A percentile compares a stretch with the other conserved stretches of the same genome.
These are phyloP conservation scores for Peniophora sp. DNA, from an alignment of 1,284 basidiomycete genomes.

Conservation along the genomic window DNA sequence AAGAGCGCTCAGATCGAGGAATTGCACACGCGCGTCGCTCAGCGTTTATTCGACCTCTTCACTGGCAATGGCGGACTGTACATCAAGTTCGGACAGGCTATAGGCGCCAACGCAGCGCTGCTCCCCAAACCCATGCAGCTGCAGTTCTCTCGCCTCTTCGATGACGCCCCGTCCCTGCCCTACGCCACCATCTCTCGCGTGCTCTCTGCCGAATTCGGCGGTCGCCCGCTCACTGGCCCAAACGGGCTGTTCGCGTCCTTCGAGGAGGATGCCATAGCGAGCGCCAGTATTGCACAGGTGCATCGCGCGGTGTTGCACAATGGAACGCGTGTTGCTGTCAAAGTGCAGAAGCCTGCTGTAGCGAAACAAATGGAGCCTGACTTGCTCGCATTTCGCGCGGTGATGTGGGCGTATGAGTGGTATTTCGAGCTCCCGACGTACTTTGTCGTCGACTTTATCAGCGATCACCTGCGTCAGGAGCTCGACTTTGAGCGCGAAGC, in stretches of 20 bases:
- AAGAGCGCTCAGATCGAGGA: slow-evolving; percentile 65
- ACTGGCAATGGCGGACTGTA: slow-evolving; percentile 81
- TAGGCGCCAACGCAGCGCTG: slow-evolving; percentile 78
- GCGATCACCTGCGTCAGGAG: slow-evolving; percentile 73
- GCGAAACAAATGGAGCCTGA: slow-evolving; percentile 82
- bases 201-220: slow-evolving; percentile 60
- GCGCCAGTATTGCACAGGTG: slow-evolving; percentile 86
- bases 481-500: slow-evolving; percentile 77
- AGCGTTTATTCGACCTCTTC: slow-evolving; percentile 69
- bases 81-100: slow-evolving; percentile 83
- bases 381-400: slow-evolving; percentile 51
- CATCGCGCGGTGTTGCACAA: slow-evolving; percentile 67
- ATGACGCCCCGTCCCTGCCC: slow-evolving; percentile 78
- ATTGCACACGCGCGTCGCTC: slow-evolving; percentile 76
- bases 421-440: slow-evolving; percentile 73
- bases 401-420: slow-evolving; percentile 74
- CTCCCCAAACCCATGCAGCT: slow-evolving; percentile 77
- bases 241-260: slow-evolving; percentile 74
- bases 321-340: slow-evolving; percentile 71
- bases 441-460: slow-evolving; percentile 76
- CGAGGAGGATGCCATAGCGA: slow-evolving; percentile 67
- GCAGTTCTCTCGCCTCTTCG: slow-evolving; percentile 78
- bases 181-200: slow-evolving; percentile 65
- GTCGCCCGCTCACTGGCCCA: slow-evolving; percentile 52
- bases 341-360: slow-evolving; percentile 87